These are phyloP conservation scores for Triticum monococcum DNA, from an alignment of 176 grass and related monocot genomes.

Conservation along the genomic window DNA sequence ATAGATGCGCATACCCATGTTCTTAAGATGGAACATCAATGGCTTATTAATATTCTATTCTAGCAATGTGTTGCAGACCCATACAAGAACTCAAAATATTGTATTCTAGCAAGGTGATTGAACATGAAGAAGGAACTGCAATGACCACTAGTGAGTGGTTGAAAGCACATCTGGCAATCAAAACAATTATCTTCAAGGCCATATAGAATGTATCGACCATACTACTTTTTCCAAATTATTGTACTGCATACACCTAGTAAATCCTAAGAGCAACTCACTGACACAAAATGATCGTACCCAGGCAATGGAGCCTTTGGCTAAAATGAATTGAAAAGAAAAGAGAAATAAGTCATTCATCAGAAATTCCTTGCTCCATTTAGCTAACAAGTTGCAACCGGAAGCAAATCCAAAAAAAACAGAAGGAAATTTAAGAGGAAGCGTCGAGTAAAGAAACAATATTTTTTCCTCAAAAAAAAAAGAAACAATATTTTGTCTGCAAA, in stretches of 20 bases:
- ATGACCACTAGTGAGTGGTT: neutral
- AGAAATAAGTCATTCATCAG: neutral
- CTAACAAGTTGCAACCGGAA: neutral
- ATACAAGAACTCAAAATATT: constrained; percentile 6
- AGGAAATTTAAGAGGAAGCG: too few species aligned
- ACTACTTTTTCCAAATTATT: neutral
- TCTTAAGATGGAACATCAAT: constrained; percentile 14
- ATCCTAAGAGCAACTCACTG: neutral
- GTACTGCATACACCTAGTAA: neutral
- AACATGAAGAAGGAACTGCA: constrained; percentile 9
- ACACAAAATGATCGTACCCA: neutral
- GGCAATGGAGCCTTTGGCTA: neutral
- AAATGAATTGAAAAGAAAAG: neutral
- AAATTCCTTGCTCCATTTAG: neutral
- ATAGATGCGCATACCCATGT: neutral
- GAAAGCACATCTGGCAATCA: neutral
- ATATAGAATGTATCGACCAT: neutral
- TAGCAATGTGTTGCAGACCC: neutral
- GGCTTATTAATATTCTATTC: constrained; percentile 1
- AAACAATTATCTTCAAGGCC: constrained; percentile 17
- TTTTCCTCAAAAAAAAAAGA: neutral
- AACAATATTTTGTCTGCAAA: neutral
- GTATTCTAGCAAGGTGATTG: neutral
- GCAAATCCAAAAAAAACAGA: neutral
- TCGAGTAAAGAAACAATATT: neutral